Percentiles rank a stretch among this genome's conserved stretches.
Evolutionary conservation across 2,329 filamentous ascomycete genomes (phyloP).

Genomic region (Fusarium bulbicola): DNA sequence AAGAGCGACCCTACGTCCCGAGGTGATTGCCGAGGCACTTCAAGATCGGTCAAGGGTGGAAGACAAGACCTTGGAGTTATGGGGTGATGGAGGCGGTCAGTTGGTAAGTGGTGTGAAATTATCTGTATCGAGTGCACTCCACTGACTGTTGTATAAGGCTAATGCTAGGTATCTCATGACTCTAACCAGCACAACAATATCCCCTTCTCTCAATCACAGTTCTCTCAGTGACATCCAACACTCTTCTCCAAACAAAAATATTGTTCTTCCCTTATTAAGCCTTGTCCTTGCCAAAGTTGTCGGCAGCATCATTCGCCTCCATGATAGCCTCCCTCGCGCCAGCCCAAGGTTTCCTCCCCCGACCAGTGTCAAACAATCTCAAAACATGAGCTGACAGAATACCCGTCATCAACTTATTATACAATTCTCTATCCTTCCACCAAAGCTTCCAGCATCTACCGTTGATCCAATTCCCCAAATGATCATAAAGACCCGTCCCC

Average conservation of each 20-base stretch:
- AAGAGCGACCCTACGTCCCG: neutral
- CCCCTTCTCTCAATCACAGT: neutral
- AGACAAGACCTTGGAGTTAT: neutral
- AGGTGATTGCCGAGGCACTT: neutral
- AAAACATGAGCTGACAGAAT: neutral
- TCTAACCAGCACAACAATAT: neutral
- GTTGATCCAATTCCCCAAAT: neutral
- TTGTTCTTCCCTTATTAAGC: neutral
- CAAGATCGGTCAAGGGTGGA: neutral
- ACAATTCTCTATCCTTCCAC: neutral
- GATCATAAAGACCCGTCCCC: neutral
- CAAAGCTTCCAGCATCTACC: neutral
- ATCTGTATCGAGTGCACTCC: neutral
- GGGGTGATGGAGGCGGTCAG: neutral
- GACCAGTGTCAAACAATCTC: neutral
- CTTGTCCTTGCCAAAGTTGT: neutral
- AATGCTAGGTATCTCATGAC: neutral
- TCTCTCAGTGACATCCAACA: neutral
- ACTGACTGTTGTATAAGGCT: neutral
- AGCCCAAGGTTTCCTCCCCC: neutral
- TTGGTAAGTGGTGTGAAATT: neutral
- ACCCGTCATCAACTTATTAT: neutral
- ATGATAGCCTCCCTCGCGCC: neutral
- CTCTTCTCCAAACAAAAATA: fast-evolving
- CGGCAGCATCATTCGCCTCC: neutral